Evolutionary conservation across 2,329 filamentous ascomycete genomes (phyloP).

Genomic region (Sporothrix brunneoviolacea): DNA sequence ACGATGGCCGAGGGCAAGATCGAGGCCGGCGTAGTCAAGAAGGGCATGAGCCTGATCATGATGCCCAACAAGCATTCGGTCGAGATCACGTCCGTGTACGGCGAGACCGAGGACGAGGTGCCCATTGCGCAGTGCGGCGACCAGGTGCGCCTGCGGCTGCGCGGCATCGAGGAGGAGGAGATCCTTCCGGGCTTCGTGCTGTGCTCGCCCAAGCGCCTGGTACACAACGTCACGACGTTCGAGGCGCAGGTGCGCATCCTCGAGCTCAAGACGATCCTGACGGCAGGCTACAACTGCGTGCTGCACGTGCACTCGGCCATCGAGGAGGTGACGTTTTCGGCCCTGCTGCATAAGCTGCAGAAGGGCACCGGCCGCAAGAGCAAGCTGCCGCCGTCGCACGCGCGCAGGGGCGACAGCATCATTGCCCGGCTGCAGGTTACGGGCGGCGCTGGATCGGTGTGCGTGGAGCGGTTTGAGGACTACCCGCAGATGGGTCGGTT

Average conservation of each 20-base stretch:
- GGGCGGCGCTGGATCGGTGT: conserved; percentile 78
- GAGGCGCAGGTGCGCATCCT: conserved; percentile 96
- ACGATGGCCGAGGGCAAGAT: conserved; percentile 98
- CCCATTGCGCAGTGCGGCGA: conserved; percentile 79
- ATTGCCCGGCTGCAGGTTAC: conserved; percentile 88
- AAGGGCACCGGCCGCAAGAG: conserved; percentile 91
- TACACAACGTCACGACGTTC: conserved; percentile 82
- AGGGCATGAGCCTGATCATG: conserved; percentile 77
- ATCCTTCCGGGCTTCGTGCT: conserved; percentile 92
- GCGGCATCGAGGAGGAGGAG: conserved; percentile 96
- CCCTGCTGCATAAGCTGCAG: conserved; percentile 86
- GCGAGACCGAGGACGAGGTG: conserved; percentile 93
- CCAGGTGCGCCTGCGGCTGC: conserved; percentile 84
- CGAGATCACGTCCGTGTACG: conserved; percentile 78
- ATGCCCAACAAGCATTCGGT: conserved; percentile 90
- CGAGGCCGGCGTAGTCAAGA: conserved; percentile 89
- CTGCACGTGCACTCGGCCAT: conserved; percentile 95
- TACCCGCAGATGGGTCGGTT: conserved; percentile 92
- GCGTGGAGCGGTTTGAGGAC: conserved; percentile 90
- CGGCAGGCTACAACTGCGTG: conserved; percentile 95
- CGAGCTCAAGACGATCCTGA: conserved; percentile 89
- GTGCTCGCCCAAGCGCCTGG: conserved; percentile 87
- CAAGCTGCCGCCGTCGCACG: conserved; percentile 88
- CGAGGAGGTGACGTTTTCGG: conserved; percentile 89
- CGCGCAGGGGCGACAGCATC: conserved; percentile 73